Evolutionary conservation across 805 yeast species (phyloP).

Genomic region (Pichia insulana): DNA sequence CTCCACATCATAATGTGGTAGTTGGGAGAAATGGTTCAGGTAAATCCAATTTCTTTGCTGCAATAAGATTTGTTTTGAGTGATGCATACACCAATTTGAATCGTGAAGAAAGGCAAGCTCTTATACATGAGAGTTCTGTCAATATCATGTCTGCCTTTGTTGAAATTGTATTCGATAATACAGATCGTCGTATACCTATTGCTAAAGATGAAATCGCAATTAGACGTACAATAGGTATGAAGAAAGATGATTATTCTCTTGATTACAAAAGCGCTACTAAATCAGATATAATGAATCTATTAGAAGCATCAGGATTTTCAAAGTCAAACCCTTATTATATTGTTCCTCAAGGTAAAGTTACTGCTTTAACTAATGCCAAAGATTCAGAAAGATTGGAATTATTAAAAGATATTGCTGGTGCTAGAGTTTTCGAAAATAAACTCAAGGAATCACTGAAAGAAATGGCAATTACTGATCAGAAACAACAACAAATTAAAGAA

Average conservation of each 20-base stretch:
- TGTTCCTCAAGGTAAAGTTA: slow-evolving; percentile 93
- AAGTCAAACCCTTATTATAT: slow-evolving; percentile 88
- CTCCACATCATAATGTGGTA: slow-evolving; percentile 77
- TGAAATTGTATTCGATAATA: slow-evolving; percentile 78
- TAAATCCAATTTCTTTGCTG: slow-evolving; percentile 90
- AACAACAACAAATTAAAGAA: slow-evolving; percentile 65
- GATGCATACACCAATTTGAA: slow-evolving; percentile 83
- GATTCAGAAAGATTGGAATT: slow-evolving; percentile 72
- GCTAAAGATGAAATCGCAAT: slow-evolving; percentile 61
- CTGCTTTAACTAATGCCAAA: slow-evolving; percentile 80
- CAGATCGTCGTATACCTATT: slow-evolving; percentile 65
- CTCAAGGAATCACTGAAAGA: slow-evolving; percentile 71
- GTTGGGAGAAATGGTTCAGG: slow-evolving; percentile 97
- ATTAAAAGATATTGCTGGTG: slow-evolving; percentile 91
- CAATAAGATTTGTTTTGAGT: slow-evolving; percentile 83
- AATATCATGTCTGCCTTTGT: slow-evolving; percentile 90
- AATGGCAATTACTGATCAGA: slow-evolving; percentile 63
- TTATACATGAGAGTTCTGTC: slow-evolving; percentile 85
- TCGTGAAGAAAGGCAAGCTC: slow-evolving; percentile 76
- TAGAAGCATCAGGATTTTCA: slow-evolving; percentile 90
- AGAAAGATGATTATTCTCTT: slow-evolving; percentile 82
- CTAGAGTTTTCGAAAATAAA: slow-evolving; percentile 79
- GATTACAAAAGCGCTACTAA: slow-evolving; percentile 74
- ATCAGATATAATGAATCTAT: slow-evolving; percentile 67
- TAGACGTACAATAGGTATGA: slow-evolving; percentile 86